phyloP scores from a whole-genome alignment of 768 basidiomycete species.

The Megacollybia marginata region DNA sequence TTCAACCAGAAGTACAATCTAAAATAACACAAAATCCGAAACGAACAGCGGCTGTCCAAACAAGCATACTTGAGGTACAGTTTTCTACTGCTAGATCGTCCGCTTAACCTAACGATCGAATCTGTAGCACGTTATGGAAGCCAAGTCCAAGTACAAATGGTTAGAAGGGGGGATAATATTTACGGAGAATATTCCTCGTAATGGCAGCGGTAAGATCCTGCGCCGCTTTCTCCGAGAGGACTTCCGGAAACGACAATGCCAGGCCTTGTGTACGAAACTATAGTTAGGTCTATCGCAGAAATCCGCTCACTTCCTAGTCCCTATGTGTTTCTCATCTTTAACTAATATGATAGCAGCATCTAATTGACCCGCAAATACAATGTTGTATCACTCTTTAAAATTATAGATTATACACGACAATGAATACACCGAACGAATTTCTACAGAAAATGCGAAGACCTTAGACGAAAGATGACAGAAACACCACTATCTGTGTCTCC shows the following conservation, averaged over 20 bases:
- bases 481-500: too few relatives aligned
- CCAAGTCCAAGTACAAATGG: conserved; percentile 29
- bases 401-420: too few relatives aligned
- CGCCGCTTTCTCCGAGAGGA: conserved; percentile 28
- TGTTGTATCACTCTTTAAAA: too few relatives aligned
- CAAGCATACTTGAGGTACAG: conserved; percentile 1
- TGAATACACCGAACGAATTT: too few relatives aligned
- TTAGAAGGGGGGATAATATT: conserved; percentile 33
- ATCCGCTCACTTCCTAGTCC: too few relatives aligned
- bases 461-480: too few relatives aligned
- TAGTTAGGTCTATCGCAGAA: neutral
- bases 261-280: neutral
- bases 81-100: neutral
- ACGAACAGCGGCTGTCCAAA: conserved; percentile 4
- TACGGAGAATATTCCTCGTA: conserved; percentile 32
- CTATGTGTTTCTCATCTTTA: too few relatives aligned
- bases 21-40: conserved; percentile 11
- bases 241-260: too few relatives aligned
- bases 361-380: too few relatives aligned
- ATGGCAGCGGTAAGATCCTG: conserved; percentile 31
- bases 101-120: neutral
- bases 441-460: too few relatives aligned
- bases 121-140: conserved; percentile 20
- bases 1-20: conserved; percentile 21
- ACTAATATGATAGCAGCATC: too few relatives aligned